A percentile compares a stretch with the other conserved stretches of the same genome.
Conservation (phyloP, 805 yeast genomes). For the Citeromyces nyonsensis region DNA sequence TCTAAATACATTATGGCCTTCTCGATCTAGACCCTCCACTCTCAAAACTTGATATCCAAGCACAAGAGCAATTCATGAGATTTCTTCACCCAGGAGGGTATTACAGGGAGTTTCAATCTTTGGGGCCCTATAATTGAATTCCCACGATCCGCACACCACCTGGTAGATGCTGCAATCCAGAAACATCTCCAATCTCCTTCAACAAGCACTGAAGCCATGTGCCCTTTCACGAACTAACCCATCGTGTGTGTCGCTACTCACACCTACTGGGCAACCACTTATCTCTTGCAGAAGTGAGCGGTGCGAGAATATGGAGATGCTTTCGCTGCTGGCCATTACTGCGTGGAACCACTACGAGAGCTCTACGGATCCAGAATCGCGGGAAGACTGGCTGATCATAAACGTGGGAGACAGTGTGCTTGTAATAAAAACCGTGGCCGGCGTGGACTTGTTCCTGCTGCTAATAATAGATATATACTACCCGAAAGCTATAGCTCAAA, state of each 20-base stretch:
- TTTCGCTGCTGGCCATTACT: constrained; percentile 12
- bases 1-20: too few species aligned
- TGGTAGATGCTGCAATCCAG: constrained; percentile 17
- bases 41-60: too few species aligned
- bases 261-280: constrained; percentile 13
- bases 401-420: constrained; percentile 10
- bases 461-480: constrained; percentile 11
- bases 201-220: constrained; percentile 11
- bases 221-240: constrained; percentile 11
- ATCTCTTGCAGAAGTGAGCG: too few species aligned
- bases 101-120: too few species aligned
- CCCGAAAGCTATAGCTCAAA: constrained; percentile 13
- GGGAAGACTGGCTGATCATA: constrained; percentile 11
- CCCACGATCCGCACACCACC: too few species aligned
- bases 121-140: too few species aligned
- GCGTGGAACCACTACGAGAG: constrained; percentile 10
- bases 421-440: constrained; percentile 6
- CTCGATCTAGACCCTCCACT: too few species aligned
- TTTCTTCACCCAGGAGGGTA: too few species aligned
- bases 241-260: constrained; percentile 13
- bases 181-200: constrained; percentile 10
- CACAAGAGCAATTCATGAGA: too few species aligned
- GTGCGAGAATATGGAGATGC: constrained; percentile 13
- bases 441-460: constrained; percentile 10
- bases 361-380: constrained; percentile 1